Evolutionary conservation across 75 land plant species (phyloP), one percentile per base, ranked within the genome.

Genomic region (Azolla pinnata): DNA sequence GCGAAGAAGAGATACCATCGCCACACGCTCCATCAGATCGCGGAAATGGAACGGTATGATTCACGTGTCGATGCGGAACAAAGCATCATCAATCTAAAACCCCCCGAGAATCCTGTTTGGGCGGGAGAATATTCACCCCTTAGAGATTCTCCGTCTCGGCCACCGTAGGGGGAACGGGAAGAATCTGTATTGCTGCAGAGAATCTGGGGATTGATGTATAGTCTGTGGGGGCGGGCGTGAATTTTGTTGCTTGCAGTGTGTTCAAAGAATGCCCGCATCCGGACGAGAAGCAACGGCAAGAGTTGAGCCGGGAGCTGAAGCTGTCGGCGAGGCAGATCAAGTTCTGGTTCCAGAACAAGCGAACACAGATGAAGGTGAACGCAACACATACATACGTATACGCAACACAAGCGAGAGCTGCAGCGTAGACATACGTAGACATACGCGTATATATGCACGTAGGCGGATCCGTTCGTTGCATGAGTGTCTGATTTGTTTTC

Each of bases 191-290:
- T n/a, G n/a, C n/a, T n/a, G n/a, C n/a, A n/a, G n/a, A n/a, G n/a
- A n/a, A n/a, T n/a, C n/a, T n/a, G n/a, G n/a, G n/a, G n/a, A n/a
- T n/a, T n/a, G n/a, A n/a, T n/a, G n/a, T n/a, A n/a, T n/a, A n/a
- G n/a, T n/a, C n/a, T n/a, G n/a, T n/a, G n/a, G n/a, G n/a, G n/a
- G n/a, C n/a, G n/a, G n/a, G n/a, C n/a, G n/a, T n/a, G n/a, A n/a
- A n/a, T n/a, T n/a, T n/a, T n/a, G n/a, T n/a, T n/a, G n/a, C n/a
- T n/a, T 63, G 17, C 71, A 79, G 82, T 57, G 66, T 85, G 21
- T 82, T 85, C 64, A 85, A 85, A 44, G 89, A 85, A 46, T 82
- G 78, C 10, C 90, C 90, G 2, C 90, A 86, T 72, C 90, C 90
- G 2, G 90, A 86, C 80, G 90, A 86, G 73, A 86, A 83, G 70